A percentile compares a stretch with the other conserved stretches of the same genome.
Conservation (phyloP, 129 eudicot species). For the Flaveria brownii region DNA sequence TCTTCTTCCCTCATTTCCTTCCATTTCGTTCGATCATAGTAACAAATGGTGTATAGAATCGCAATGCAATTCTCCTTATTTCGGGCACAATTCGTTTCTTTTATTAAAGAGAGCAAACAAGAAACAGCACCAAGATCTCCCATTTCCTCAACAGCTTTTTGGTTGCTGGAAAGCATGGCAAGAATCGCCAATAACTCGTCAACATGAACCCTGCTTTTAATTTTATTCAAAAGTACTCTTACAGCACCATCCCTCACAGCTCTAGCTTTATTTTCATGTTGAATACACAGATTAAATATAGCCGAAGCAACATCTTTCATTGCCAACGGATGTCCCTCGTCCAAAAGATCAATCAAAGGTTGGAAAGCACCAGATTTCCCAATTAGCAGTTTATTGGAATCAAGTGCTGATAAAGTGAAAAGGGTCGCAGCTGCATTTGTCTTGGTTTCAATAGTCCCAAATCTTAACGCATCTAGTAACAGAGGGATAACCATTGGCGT, state of each 20-base stretch:
- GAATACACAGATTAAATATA: constrained; percentile 72
- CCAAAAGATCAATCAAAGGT: constrained; percentile 70
- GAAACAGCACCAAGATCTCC: constrained; percentile 77
- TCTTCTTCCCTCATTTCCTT: constrained; percentile 89
- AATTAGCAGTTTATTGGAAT: constrained; percentile 75
- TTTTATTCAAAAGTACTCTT: constrained; percentile 63
- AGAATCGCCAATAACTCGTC: constrained; percentile 83
- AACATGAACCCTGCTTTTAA: constrained; percentile 50
- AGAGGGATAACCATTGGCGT: constrained; percentile 72
- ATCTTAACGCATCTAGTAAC: constrained; percentile 63
- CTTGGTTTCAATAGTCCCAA: constrained; percentile 70
- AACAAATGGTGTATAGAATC: constrained; percentile 63
- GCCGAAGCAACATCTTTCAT: constrained; percentile 96
- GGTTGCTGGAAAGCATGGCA: constrained; percentile 88
- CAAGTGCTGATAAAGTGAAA: constrained; percentile 88
- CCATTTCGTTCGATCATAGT: constrained; percentile 69
- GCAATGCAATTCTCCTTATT: constrained; percentile 87
- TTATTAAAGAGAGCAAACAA: constrained; percentile 62
- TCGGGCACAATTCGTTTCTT: constrained; percentile 71
- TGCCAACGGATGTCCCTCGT: constrained; percentile 78
- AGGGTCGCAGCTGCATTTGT: constrained; percentile 94
- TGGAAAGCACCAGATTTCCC: constrained; percentile 81
- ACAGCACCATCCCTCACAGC: constrained; percentile 89
- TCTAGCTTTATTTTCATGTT: constrained; percentile 78
- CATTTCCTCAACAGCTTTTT: constrained; percentile 80